These are phyloP conservation scores for Lizonia empirigonia DNA, from an alignment of 2,329 filamentous ascomycete species.

Conservation along the genomic window DNA sequence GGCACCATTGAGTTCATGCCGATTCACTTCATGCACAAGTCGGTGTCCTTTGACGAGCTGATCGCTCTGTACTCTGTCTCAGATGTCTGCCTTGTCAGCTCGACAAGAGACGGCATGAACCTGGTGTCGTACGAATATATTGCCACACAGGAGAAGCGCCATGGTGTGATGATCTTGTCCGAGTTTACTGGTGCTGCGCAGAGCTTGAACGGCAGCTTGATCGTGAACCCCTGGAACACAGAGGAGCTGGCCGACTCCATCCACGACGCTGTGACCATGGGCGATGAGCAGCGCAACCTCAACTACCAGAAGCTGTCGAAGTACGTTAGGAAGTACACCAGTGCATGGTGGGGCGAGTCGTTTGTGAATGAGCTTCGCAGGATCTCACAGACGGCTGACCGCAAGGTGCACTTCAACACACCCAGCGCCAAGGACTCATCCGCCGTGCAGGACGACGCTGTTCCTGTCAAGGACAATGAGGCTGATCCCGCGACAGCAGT, in stretches of 20 bases:
- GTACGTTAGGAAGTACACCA: conserved; percentile 97
- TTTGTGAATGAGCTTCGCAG: conserved; percentile 82
- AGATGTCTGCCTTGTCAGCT: conserved; percentile 90
- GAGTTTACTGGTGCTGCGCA: conserved; percentile 97
- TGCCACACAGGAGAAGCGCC: conserved; percentile 84
- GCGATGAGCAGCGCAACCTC: conserved; percentile 79
- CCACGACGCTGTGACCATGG: conserved; percentile 96
- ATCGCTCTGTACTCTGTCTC: conserved; percentile 91
- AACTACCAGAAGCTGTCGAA: conserved; percentile 93
- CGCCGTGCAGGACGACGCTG: neutral
- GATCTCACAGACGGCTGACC: conserved; percentile 60
- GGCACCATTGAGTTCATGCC: conserved; percentile 98
- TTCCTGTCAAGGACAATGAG: conserved; percentile 22
- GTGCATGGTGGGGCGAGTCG: conserved; percentile 93
- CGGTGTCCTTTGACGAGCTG: conserved; percentile 91
- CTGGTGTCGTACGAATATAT: conserved; percentile 98
- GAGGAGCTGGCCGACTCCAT: conserved; percentile 93
- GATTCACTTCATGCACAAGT: conserved; percentile 98
- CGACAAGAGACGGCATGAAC: conserved; percentile 98
- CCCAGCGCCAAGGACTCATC: conserved; percentile 12
- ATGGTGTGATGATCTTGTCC: conserved; percentile 92
- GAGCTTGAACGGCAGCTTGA: conserved; percentile 87
- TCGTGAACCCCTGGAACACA: conserved; percentile 98
- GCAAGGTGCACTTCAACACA: conserved; percentile 49
- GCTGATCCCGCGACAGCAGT: conserved; percentile 18